phyloP scores from a whole-genome alignment of 768 basidiomycete species.

The Phallus indusiatus region DNA sequence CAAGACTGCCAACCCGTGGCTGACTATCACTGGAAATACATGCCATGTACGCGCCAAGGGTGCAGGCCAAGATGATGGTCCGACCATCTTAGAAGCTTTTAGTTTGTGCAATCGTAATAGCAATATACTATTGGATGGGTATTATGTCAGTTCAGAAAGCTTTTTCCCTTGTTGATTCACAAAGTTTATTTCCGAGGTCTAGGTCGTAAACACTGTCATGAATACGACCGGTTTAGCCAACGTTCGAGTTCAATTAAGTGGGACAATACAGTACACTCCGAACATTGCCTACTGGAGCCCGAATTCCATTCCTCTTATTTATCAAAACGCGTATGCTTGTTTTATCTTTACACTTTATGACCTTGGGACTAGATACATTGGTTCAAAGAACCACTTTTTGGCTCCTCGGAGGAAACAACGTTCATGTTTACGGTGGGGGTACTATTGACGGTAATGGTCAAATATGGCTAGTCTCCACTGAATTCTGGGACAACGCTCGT shows the following conservation, averaged over 20 bases:
- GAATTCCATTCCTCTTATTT: slow-evolving; percentile 29
- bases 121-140: neutral
- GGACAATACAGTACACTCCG: slow-evolving; percentile 28
- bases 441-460: slow-evolving; percentile 59
- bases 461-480: slow-evolving; percentile 25
- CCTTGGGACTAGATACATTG: neutral
- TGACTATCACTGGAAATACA: neutral
- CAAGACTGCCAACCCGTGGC: neutral
- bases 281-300: slow-evolving; percentile 34
- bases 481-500: no score
- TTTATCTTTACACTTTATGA: neutral
- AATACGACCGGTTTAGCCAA: slow-evolving; percentile 27
- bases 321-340: slow-evolving; percentile 31
- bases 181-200: neutral
- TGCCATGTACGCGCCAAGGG: slow-evolving; percentile 3
- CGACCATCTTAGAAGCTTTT: slow-evolving; percentile 5
- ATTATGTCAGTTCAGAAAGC: neutral
- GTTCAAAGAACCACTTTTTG: slow-evolving; percentile 31
- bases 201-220: slow-evolving; percentile 30
- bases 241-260: slow-evolving; percentile 30
- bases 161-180: neutral
- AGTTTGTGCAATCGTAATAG: neutral
- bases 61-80: slow-evolving; percentile 5
- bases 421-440: slow-evolving; percentile 47
- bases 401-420: slow-evolving; percentile 42